These are phyloP conservation scores for Babesia ovis DNA, from an alignment of 169 alveolate genomes.

Conservation along the genomic window DNA sequence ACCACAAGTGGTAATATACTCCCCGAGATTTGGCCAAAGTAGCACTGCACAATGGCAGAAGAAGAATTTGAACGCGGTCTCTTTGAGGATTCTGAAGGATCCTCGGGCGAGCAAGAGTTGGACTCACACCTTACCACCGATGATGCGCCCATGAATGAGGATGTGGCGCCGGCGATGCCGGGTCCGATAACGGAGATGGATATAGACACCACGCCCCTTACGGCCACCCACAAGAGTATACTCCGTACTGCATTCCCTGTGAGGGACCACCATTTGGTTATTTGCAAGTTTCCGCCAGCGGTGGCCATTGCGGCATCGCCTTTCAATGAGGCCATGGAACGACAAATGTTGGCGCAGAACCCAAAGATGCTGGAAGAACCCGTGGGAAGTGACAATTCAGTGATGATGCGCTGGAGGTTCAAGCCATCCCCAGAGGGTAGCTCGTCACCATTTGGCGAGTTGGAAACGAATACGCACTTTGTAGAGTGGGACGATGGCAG, in stretches of 20 bases:
- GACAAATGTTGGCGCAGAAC: constrained; percentile 33
- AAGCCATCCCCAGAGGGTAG: neutral
- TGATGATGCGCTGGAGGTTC: constrained; percentile 51
- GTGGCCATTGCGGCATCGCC: constrained; percentile 42
- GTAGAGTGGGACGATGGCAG: constrained; percentile 70
- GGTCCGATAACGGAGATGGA: neutral
- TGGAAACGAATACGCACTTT: constrained; percentile 58
- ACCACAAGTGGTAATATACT: no score
- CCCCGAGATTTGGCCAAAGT: no score
- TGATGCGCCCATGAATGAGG: constrained; percentile 13
- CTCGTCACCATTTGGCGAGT: constrained; percentile 7
- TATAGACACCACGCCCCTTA: neutral
- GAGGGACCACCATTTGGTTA: constrained; percentile 40
- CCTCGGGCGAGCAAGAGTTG: constrained; percentile 14
- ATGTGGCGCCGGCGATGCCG: neutral
- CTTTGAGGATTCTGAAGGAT: constrained; percentile 57
- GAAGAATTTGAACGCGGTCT: constrained; percentile 44
- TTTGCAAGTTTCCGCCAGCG: constrained; percentile 68
- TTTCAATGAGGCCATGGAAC: constrained; percentile 34
- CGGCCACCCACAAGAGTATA: constrained; percentile 27
- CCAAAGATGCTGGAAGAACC: constrained; percentile 59
- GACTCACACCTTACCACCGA: constrained; percentile 5
- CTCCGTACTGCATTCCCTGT: constrained; percentile 32
- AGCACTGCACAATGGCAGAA: neutral
- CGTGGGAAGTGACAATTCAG: neutral